A percentile compares a stretch with the other conserved stretches of the same genome.
phyloP scores from a whole-genome alignment of 331 rosid genomes.

The Malus hybrid region DNA sequence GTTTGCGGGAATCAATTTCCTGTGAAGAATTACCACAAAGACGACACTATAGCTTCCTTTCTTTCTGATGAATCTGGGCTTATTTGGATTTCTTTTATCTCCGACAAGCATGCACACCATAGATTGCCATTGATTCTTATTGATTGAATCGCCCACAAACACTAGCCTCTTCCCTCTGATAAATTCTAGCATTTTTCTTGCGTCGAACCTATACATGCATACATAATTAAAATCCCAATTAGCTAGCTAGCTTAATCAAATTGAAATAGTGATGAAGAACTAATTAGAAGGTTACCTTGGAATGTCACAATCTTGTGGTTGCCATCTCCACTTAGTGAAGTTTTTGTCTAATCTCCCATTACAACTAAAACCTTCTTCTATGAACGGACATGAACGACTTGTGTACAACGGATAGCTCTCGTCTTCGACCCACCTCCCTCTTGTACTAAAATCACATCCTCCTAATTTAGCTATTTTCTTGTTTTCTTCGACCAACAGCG shows the following conservation, averaged over 20 bases:
- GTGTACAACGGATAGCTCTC: conserved; percentile 62
- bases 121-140: conserved; percentile 96
- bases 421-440: conserved; percentile 78
- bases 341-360: conserved; percentile 79
- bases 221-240: neutral
- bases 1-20: neutral
- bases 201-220: conserved; percentile 58
- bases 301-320: conserved; percentile 55
- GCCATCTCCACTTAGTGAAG: conserved; percentile 82
- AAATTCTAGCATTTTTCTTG: conserved; percentile 76
- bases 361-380: conserved; percentile 92
- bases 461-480: conserved; percentile 8
- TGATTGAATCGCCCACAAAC: conserved; percentile 93
- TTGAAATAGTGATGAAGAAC: neutral
- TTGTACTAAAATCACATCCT: conserved; percentile 53
- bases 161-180: conserved; percentile 89
- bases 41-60: conserved; percentile 75
- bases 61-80: conserved; percentile 67
- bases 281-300: conserved; percentile 38
- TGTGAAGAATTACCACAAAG: conserved; percentile 62
- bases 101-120: conserved; percentile 72
- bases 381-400: conserved; percentile 59
- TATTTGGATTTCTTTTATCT: conserved; percentile 59
- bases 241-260: neutral
- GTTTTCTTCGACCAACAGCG: neutral